These are phyloP conservation scores for Poa annua DNA, from an alignment of 176 grass and related monocot genomes.

Conservation along the genomic window DNA sequence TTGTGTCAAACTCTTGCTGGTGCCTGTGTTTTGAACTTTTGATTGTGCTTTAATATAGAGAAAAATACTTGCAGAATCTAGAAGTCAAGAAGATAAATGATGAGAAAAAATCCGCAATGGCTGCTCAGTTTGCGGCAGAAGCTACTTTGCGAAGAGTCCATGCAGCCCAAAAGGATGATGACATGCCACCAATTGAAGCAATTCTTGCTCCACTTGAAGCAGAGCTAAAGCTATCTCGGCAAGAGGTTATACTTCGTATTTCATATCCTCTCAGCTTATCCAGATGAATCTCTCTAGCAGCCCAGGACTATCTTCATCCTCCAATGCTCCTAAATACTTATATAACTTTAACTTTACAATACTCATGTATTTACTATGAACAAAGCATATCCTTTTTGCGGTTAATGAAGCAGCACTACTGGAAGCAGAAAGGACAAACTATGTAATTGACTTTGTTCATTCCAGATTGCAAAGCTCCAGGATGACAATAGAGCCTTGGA, in stretches of 20 bases:
- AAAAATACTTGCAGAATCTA: conserved; percentile 70
- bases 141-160: conserved; percentile 95
- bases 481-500: conserved; percentile 97
- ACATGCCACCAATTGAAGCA: conserved; percentile 99
- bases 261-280: background rate
- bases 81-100: conserved; percentile 98
- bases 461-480: conserved; percentile 86
- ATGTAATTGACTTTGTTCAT: conserved; percentile 29
- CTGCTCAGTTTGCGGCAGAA: conserved; percentile 95
- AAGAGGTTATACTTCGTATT: conserved; percentile 64
- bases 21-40: conserved; percentile 28
- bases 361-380: conserved; percentile 14
- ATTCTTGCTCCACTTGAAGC: conserved; percentile 99
- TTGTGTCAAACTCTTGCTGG: conserved; percentile 21
- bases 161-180: conserved; percentile 96
- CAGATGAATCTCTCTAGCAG: conserved; percentile 1
- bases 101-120: conserved; percentile 85
- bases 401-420: background rate
- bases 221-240: conserved; percentile 89
- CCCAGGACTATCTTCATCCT: background rate
- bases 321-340: background rate
- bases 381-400: background rate
- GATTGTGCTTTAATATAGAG: conserved; percentile 28
- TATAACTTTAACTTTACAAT: background rate
- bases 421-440: conserved; percentile 44